phyloP scores from a whole-genome alignment of 164 flowering plant species.

The Sedum album region DNA sequence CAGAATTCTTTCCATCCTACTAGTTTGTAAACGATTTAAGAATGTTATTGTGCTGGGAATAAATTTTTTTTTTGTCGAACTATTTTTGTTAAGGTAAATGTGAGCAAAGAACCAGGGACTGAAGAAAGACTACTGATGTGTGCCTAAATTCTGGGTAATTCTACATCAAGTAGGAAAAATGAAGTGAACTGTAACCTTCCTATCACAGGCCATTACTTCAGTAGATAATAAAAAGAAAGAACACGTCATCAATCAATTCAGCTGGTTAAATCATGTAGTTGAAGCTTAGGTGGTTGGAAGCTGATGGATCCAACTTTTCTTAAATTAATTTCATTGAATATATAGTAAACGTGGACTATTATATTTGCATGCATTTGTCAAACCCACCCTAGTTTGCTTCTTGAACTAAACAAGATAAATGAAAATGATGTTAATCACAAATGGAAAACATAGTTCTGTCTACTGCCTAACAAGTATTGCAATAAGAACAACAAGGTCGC shows the following conservation, averaged over 20 bases:
- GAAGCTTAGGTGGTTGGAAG: conserved; percentile 1
- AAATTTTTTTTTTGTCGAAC: background rate
- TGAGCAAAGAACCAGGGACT: background rate
- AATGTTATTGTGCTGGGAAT: background rate
- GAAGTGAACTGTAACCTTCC: background rate
- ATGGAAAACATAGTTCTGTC: too few species aligned
- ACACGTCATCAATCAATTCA: background rate
- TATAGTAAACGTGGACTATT: background rate
- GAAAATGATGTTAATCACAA: too few species aligned
- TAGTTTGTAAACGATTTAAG: background rate
- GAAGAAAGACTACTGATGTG: background rate
- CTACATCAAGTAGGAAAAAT: background rate
- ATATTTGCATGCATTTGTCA: background rate
- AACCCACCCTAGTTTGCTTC: background rate
- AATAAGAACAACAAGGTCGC: too few species aligned
- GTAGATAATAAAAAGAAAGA: background rate
- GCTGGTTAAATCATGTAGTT: background rate
- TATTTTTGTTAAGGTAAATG: background rate
- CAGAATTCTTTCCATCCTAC: background rate
- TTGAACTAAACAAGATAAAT: too few species aligned
- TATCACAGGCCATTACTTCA: background rate
- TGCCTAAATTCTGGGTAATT: background rate
- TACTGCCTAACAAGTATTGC: too few species aligned
- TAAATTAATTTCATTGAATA: too few species aligned
- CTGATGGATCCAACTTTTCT: background rate